phyloP scores from a whole-genome alignment of 805 yeast genomes.

The Naumovozyma baii region DNA sequence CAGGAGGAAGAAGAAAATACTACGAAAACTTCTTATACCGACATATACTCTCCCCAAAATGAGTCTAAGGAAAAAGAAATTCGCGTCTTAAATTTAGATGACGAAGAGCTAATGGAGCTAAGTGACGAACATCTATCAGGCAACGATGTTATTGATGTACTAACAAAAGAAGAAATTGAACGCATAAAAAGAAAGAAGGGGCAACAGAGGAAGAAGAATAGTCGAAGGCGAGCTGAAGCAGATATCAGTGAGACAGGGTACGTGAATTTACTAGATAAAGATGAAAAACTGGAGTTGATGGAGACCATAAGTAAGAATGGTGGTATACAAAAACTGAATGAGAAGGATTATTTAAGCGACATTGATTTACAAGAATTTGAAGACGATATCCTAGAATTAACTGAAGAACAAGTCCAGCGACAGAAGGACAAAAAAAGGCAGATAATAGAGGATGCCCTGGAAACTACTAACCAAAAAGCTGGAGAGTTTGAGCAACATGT shows the following conservation, averaged over 20 bases:
- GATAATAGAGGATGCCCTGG: slow-evolving; percentile 17
- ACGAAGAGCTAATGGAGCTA: slow-evolving; percentile 2
- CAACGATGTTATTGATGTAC: not conserved
- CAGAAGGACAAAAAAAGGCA: slow-evolving; percentile 8
- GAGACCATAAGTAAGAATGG: slow-evolving; percentile 14
- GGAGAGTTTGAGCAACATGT: slow-evolving; percentile 15
- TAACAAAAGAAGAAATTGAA: slow-evolving; percentile 1
- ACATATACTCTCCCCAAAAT: not conserved
- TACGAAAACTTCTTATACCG: not conserved
- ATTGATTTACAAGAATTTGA: slow-evolving; percentile 12
- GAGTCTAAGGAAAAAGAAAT: not conserved
- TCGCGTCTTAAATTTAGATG: slow-evolving; percentile 1
- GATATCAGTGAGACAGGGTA: slow-evolving; percentile 18
- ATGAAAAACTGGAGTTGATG: slow-evolving; percentile 20
- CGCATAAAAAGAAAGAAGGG: not conserved
- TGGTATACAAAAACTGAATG: slow-evolving; percentile 7
- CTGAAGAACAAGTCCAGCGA: slow-evolving; percentile 9
- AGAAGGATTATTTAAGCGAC: slow-evolving; percentile 8
- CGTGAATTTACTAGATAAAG: slow-evolving; percentile 18
- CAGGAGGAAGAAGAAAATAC: not conserved
- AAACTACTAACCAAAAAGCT: not conserved
- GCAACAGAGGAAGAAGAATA: not conserved
- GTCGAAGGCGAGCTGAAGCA: not conserved
- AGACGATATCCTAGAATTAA: slow-evolving; percentile 22
- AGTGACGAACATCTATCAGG: not conserved